Conservation (phyloP, 164 flowering plant genomes). For the Kingdonia uniflora region DNA sequence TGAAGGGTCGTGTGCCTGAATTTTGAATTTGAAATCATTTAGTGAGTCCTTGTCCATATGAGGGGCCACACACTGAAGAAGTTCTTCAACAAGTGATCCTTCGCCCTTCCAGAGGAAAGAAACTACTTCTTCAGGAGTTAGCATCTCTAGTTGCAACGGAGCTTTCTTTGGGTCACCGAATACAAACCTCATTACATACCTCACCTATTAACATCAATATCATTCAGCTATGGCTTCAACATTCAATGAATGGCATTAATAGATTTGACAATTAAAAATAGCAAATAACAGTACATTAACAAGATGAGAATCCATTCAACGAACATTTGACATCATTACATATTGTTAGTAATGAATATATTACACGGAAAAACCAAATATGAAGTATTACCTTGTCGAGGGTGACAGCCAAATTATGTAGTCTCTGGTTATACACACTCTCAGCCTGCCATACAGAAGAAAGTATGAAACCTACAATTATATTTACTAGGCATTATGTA, state of each 20-base stretch:
- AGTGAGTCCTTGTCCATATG: slow-evolving; percentile 55
- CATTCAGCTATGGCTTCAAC: slow-evolving; percentile 1
- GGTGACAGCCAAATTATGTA: slow-evolving; percentile 93
- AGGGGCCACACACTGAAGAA: slow-evolving; percentile 77
- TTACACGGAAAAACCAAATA: background rate
- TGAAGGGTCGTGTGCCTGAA: slow-evolving; percentile 69
- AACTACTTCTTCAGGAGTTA: slow-evolving; percentile 57
- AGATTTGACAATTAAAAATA: no score
- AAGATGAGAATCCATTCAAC: no score
- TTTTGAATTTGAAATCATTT: slow-evolving; percentile 52
- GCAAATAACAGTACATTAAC: no score
- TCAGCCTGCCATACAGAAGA: slow-evolving; percentile 58
- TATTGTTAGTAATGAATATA: no score
- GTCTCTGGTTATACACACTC: slow-evolving; percentile 97
- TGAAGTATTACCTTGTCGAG: slow-evolving; percentile 67
- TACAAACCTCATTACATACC: slow-evolving; percentile 82
- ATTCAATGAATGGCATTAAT: no score
- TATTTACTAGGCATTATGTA: no score
- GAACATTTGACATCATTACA: no score
- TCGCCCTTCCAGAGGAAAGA: slow-evolving; percentile 84
- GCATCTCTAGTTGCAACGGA: slow-evolving; percentile 85
- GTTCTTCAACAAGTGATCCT: slow-evolving; percentile 83
- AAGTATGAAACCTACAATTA: background rate
- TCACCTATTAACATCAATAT: slow-evolving; percentile 49
- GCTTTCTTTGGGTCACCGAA: slow-evolving; percentile 88